Evolutionary conservation across 345 rosid genomes (phyloP), one percentile per base, ranked within the genome.

Genomic region (Triadica sebifera): DNA sequence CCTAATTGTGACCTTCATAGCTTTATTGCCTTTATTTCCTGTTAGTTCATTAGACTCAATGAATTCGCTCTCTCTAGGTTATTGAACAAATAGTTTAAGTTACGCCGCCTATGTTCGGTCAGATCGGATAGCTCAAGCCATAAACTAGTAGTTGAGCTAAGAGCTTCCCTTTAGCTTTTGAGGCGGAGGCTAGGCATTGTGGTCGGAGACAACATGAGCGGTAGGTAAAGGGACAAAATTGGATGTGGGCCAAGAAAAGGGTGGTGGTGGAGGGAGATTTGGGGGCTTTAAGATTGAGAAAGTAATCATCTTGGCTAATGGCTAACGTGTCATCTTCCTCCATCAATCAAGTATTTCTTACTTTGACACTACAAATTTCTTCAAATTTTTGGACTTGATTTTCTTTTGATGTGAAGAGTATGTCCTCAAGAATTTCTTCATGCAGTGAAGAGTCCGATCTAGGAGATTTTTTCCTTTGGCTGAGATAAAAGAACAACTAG

Each of bases 61-160:
- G 41, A 75, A 76, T 74, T 77, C 84, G 12, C 61, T 74, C 77
- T 79, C 86, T 25, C 15, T 57, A 9, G 34, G 49, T 65, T 74
- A 65, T 53, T 34, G 67, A 59, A n/a, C 57, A 12, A 37, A 47
- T 19, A 69, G 67, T 17, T 56, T 81, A 66, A 50, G 22, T 46
- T 82, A 81, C 37, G 52, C 39, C 55, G 52, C 38, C 65, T 19
- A 80, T 24, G 74, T 25, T 65, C 70, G 83, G 49, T 37, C 92
- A 53, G 95, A 88, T 25, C 88, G 84, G 67, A 91, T 70, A 22
- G 90, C 71, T 25, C 98, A 96, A 67, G 94, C 98, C 71, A 87
- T 86, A 77, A 89, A 85, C 98, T 97, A 94, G 60, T 93, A 90
- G 74, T 81, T 89, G 39, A 91, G 92, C 84, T 90, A 91, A 24